phyloP scores from a whole-genome alignment of 148 eudicot species.

The Rhododendron vialii region DNA sequence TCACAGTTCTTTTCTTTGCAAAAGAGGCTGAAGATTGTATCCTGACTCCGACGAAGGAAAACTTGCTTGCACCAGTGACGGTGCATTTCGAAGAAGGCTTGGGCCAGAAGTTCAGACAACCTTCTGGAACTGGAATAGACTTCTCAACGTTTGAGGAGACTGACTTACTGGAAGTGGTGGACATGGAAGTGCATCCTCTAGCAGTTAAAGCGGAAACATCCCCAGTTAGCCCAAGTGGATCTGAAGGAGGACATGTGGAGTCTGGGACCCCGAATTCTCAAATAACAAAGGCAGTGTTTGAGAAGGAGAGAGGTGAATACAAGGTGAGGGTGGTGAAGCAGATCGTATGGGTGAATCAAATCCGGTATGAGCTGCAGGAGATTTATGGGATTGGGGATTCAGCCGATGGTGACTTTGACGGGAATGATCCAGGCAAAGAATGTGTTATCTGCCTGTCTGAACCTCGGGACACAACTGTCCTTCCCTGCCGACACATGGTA shows the following conservation, averaged over 20 bases:
- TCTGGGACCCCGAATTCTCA: constrained; percentile 61
- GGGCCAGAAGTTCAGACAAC: constrained; percentile 82
- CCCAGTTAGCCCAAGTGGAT: constrained; percentile 31
- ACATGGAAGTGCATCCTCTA: constrained; percentile 59
- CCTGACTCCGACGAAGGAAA: constrained; percentile 69
- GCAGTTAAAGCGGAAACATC: constrained; percentile 81
- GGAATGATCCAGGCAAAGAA: constrained; percentile 90
- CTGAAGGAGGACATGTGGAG: constrained; percentile 38
- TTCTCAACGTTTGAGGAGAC: constrained; percentile 66
- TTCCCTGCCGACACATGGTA: constrained; percentile 99
- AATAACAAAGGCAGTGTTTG: constrained; percentile 83
- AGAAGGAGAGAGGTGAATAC: constrained; percentile 75
- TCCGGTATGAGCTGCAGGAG: constrained; percentile 91
- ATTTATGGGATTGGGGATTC: constrained; percentile 94
- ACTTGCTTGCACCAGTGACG: constrained; percentile 56
- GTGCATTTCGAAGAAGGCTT: constrained; percentile 73
- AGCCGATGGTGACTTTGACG: constrained; percentile 66
- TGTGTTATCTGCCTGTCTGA: constrained; percentile 97
- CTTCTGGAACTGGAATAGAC: constrained; percentile 89
- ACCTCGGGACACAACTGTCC: constrained; percentile 92
- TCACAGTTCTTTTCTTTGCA: constrained; percentile 60
- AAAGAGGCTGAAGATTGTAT: constrained; percentile 68
- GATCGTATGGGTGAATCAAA: constrained; percentile 72
- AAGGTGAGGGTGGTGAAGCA: constrained; percentile 78
- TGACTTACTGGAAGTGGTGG: constrained; percentile 54